Conservation (phyloP, 2,329 filamentous ascomycete genomes). For the Calycina herbarum region DNA sequence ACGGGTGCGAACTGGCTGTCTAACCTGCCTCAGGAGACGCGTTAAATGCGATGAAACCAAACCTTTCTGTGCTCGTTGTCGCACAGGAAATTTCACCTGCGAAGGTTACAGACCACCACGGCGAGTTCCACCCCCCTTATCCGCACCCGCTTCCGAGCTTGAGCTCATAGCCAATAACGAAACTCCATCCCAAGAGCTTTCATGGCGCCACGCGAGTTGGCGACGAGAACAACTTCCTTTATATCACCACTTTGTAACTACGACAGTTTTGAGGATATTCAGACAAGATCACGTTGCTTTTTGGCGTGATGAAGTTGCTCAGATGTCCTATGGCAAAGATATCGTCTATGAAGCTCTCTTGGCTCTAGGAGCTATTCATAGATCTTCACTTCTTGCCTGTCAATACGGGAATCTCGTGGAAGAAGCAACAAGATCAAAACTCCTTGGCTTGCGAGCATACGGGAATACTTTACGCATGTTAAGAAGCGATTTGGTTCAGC, state of each 20-base stretch:
- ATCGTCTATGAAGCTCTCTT: conserved; percentile 28
- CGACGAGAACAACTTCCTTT: conserved; percentile 27
- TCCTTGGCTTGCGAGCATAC: conserved; percentile 23
- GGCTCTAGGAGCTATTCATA: conserved; percentile 26
- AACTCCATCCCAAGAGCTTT: conserved; percentile 10
- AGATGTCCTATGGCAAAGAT: conserved; percentile 27
- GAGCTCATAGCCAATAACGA: neutral
- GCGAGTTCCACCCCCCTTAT: conserved; percentile 1
- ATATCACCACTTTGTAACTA: conserved; percentile 32
- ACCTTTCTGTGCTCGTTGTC: conserved; percentile 27
- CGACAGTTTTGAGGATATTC: conserved; percentile 24
- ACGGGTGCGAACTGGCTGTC: conserved; percentile 27
- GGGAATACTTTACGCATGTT: conserved; percentile 21
- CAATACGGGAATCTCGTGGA: conserved; percentile 9
- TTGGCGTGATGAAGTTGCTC: conserved; percentile 30
- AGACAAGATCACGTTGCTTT: conserved; percentile 26
- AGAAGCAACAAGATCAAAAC: conserved; percentile 21
- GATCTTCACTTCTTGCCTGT: conserved; percentile 23
- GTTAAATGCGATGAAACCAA: conserved; percentile 30
- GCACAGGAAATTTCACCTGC: conserved; percentile 23
- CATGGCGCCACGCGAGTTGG: conserved; percentile 25
- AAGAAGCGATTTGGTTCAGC: conserved; percentile 12
- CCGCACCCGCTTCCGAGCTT: neutral
- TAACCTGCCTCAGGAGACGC: conserved; percentile 26
- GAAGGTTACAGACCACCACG: conserved; percentile 22